A percentile compares a stretch with the other conserved stretches of the same genome.
Conservation (phyloP, 345 rosid genomes). For the Eucalyptus regnans region DNA sequence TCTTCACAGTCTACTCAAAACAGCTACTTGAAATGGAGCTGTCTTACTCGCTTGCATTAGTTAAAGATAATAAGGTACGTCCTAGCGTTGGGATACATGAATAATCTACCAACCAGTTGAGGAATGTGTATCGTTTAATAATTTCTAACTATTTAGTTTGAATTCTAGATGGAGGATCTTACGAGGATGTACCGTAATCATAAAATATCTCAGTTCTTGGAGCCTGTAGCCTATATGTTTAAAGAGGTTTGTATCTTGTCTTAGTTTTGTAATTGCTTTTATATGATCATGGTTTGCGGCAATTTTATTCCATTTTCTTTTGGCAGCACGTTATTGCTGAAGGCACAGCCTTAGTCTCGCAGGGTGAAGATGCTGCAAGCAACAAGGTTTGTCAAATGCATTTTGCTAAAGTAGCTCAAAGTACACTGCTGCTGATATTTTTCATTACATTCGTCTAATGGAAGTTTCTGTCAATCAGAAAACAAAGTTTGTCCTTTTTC, state of each 20-base stretch:
- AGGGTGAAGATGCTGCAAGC: constrained; percentile 26
- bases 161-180: constrained; percentile 17
- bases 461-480: background rate
- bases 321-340: constrained; percentile 21
- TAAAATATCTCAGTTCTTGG: constrained; percentile 17
- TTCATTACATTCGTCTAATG: background rate
- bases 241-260: constrained; percentile 10
- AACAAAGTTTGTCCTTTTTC: background rate
- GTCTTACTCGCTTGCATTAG: constrained; percentile 25
- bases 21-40: constrained; percentile 28
- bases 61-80: constrained; percentile 21
- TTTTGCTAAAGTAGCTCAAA: background rate
- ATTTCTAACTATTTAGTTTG: background rate
- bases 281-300: background rate
- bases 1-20: constrained; percentile 9
- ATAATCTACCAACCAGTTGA: background rate
- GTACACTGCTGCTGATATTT: background rate
- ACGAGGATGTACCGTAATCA: constrained; percentile 22
- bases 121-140: background rate
- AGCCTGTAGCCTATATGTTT: constrained; percentile 18
- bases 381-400: constrained; percentile 6
- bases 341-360: constrained; percentile 23
- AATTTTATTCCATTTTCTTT: background rate
- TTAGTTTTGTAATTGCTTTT: background rate
- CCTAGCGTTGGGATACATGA: background rate